These are phyloP conservation scores for Stropharia rugosoannulata DNA, from an alignment of 768 basidiomycete species.

Conservation along the genomic window DNA sequence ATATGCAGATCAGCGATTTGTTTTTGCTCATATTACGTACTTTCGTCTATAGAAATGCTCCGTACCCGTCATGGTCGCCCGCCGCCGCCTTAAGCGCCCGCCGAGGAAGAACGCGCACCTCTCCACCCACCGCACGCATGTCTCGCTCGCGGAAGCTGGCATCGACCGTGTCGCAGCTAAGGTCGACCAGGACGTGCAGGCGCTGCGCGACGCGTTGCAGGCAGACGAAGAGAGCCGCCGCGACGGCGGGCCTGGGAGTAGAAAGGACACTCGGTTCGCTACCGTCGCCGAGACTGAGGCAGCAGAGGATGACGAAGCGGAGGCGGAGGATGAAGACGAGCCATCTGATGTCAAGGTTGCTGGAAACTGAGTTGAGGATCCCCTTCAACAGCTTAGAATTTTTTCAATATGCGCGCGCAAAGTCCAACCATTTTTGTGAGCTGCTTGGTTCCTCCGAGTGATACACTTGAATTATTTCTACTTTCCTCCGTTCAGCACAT, in stretches of 20 bases:
- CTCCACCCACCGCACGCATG: constrained; percentile 75
- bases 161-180: constrained; percentile 87
- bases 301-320: constrained; percentile 29
- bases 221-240: constrained; percentile 58
- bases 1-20: not conserved
- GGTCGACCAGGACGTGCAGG: constrained; percentile 83
- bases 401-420: not conserved
- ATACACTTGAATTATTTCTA: not conserved
- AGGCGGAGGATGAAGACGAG: constrained; percentile 28
- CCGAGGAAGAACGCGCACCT: constrained; percentile 80
- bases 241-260: constrained; percentile 29
- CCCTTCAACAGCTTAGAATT: too few species aligned
- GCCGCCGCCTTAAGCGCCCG: constrained; percentile 86
- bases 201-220: constrained; percentile 76
- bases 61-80: constrained; percentile 96
- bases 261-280: constrained; percentile 24
- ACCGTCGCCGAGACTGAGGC: constrained; percentile 22
- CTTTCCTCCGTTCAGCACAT: not conserved
- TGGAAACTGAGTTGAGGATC: constrained; percentile 14
- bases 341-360: constrained; percentile 32
- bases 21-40: not conserved
- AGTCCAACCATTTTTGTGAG: not conserved
- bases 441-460: not conserved
- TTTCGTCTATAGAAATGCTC: constrained; percentile 67
- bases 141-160: constrained; percentile 83